Conservation (phyloP, 2,329 filamentous ascomycete genomes). For the Botrytis hyacinthi region DNA sequence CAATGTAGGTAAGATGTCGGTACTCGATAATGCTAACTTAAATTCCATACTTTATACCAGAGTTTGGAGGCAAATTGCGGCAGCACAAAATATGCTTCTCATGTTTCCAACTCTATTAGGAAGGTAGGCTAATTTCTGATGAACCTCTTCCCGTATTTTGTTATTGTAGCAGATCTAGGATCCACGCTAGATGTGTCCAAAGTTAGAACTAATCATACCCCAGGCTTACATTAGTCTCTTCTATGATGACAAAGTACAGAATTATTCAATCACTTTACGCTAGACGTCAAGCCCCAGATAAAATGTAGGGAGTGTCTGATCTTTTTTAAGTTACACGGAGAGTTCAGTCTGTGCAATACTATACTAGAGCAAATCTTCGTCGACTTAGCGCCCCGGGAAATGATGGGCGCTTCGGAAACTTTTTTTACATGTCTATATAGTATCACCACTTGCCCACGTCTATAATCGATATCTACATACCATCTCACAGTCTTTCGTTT, state of each 20-base stretch:
- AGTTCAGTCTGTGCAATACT: constrained; percentile 3
- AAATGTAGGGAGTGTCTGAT: background rate
- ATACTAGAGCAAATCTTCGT: background rate
- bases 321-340: background rate
- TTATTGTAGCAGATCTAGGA: background rate
- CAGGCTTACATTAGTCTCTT: background rate
- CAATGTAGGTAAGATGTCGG: background rate
- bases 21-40: background rate
- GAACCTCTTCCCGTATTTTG: background rate
- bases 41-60: background rate
- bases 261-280: background rate
- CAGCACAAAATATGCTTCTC: background rate
- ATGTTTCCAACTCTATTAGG: background rate
- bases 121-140: background rate
- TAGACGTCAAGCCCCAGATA: background rate
- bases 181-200: background rate
- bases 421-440: constrained; percentile 7
- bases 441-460: background rate
- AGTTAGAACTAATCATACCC: background rate
- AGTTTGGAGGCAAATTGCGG: background rate
- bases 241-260: background rate
- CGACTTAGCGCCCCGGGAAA: background rate
- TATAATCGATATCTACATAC: background rate
- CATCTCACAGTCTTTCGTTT: background rate
- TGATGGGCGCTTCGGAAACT: background rate